Evolutionary conservation across 805 yeast species (phyloP), one percentile per base, ranked within the genome.

Genomic region (Ogataea saltuana): DNA sequence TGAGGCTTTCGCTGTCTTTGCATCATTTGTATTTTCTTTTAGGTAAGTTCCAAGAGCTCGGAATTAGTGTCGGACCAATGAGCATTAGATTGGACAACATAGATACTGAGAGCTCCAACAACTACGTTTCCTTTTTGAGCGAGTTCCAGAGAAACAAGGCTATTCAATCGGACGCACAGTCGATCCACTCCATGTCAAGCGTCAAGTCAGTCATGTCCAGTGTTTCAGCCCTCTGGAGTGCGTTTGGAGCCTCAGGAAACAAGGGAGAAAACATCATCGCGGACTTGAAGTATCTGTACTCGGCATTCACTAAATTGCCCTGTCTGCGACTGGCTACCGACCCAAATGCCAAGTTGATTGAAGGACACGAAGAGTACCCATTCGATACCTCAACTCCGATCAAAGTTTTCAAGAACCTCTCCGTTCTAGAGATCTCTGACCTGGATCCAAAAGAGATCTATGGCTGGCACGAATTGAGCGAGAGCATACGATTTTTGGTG

Each of bases 301-400:
- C 81, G 13, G 80, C 83, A 4, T 82, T 81, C 59, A 76, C 85
- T 3, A 81, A 81, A 49, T 65, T 81, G 20, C 87, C 88, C 0
- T 80, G 86, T 56, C 67, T 81, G 39, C 64, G 83, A 26, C 58
- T 81, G 42, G 75, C 81, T 10, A 82, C 83, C 9, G 83, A 79
- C 48, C 70, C 78, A 6, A 78, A 78, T 48, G 75, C 83, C 13
- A 74, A 70, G 48, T 64, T 78, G 33, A 81, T 81, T 21, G 72
- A 69, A 38, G 80, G 81, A 2, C 82, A 80, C 58, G 85, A 81
- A 54, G 87, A 81, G 56, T 81, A 76, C 56, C 88, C 87, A 0
- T 81, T 83, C 58, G 88, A 82, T 54, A 80, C 86, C 3, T 74
- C 83, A 4, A 81, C 83, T 7, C 87, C 88, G 3, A 58, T 82